These are phyloP conservation scores for Euphrasia arctica DNA, from an alignment of 305 asterid genomes.

Conservation along the genomic window DNA sequence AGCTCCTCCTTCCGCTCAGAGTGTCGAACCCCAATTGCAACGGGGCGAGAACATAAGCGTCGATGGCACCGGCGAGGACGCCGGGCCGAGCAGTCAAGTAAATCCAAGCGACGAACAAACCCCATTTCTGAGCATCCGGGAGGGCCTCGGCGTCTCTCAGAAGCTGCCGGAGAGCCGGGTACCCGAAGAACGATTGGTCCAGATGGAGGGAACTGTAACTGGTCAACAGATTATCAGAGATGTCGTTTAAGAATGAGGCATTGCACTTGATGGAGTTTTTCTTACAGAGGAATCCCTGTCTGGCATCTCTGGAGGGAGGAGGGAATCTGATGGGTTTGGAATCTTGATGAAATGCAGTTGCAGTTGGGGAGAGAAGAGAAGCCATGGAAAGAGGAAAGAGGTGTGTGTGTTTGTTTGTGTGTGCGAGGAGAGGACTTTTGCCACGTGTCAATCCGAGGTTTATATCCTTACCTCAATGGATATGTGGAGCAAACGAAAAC, in stretches of 20 bases:
- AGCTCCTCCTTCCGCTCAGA: constrained; percentile 66
- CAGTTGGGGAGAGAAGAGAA: constrained; percentile 51
- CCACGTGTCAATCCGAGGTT: constrained; percentile 45
- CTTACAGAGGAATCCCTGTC: constrained; percentile 24
- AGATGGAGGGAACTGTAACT: constrained; percentile 23
- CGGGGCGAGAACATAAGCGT: constrained; percentile 78
- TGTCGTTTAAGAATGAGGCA: constrained; percentile 42
- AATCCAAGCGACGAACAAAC: constrained; percentile 55
- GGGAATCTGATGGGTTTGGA: constrained; percentile 38
- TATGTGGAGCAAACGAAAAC: constrained; percentile 55
- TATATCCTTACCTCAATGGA: constrained; percentile 30
- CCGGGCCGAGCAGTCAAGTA: constrained; percentile 94
- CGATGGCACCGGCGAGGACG: constrained; percentile 81
- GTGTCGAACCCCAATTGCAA: constrained; percentile 69
- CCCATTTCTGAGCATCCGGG: constrained; percentile 60
- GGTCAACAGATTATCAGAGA: constrained; percentile 35
- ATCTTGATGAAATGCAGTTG: constrained; percentile 44
- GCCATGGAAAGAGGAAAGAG: constrained; percentile 41
- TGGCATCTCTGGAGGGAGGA: constrained; percentile 21
- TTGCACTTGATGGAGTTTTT: constrained; percentile 38
- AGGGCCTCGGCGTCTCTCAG: constrained; percentile 38
- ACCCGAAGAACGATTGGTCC: constrained; percentile 36
- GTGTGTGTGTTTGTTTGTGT: too few species aligned
- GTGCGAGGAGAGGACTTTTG: constrained; percentile 34
- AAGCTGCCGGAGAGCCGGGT: constrained; percentile 48